Evolutionary conservation across 1,284 basidiomycete genomes (phyloP), one percentile per base, ranked within the genome.

Genomic region (Boletus semigastroideus): DNA sequence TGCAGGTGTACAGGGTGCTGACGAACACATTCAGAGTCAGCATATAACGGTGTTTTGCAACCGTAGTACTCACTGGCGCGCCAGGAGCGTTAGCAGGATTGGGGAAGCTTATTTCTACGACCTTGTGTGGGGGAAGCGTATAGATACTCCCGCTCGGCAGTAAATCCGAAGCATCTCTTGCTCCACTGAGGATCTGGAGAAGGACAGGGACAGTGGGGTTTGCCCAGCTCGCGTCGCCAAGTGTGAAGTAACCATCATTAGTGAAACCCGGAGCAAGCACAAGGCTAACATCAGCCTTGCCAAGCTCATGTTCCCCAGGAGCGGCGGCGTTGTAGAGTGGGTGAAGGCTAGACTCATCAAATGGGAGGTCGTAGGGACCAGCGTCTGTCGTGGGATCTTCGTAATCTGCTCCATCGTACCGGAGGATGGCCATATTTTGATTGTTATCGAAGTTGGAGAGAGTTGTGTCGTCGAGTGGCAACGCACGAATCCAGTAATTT

Each of bases 361-460:
- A 58, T 0, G 60, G 2, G 4, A 64, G 60, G 13, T 56, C 63
- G 48, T 60, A 68, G 0, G 70, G 65, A 0, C 63, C 60, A 51
- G 69, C 61, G 1, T 52, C 34, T 0, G 76, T 72, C 6, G 62
- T 73, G 0, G 79, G 82, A 28, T 82, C 79, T 7, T 42, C 42
- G 1, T 52, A 51, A 0, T 64, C 54, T 5, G 82, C 82, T 9
- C 76, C 76, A 0, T 46, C 53, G 58, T 86, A 86, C n/a, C 78
- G 74, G 27, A 85, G 62, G 49, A 85, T 79, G 1, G 80, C 83
- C 13, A 71, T 69, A 57, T 78, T 80, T 42, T 74, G 59, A 6
- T 75, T 74, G 4, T 66, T 67, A 1, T 50, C 61, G 53, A 77
- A 73, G 4, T 56, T 42, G 11, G 45, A 36, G 8, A 27, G 30